Conservation (phyloP, 306 rosid species). For the Albizia julibrissin region DNA sequence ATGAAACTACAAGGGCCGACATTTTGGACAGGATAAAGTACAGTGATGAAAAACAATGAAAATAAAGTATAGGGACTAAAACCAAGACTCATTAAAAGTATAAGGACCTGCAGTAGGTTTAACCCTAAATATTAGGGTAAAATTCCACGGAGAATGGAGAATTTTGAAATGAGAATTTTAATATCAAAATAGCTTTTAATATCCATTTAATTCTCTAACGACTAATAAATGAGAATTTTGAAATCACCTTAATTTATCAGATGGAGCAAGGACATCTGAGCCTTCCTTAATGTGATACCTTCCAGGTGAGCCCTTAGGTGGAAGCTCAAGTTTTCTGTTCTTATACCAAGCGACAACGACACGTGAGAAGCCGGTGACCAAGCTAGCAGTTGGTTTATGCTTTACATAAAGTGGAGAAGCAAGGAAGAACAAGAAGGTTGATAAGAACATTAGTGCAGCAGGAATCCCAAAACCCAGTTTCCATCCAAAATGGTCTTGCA, state of each 20-base stretch:
- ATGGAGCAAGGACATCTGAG: constrained; percentile 49
- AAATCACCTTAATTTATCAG: constrained; percentile 59
- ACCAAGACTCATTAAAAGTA: no score
- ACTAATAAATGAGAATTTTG: background rate
- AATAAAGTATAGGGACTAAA: no score
- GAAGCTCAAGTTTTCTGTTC: constrained; percentile 49
- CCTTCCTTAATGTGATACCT: constrained; percentile 47
- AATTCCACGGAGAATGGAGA: background rate
- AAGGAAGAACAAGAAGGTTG: constrained; percentile 46
- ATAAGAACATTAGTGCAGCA: constrained; percentile 55
- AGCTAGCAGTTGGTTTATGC: constrained; percentile 43
- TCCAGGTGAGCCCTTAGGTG: constrained; percentile 32
- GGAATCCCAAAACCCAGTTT: constrained; percentile 71
- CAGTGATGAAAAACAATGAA: no score
- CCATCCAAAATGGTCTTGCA: constrained; percentile 69
- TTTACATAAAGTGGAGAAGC: constrained; percentile 65
- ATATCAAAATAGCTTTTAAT: background rate
- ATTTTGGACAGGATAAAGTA: no score
- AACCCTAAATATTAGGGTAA: no score
- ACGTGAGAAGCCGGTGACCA: constrained; percentile 58
- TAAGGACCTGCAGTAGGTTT: no score
- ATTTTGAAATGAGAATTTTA: no score
- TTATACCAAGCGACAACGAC: constrained; percentile 48
- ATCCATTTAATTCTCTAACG: background rate
- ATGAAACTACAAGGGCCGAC: no score